Base-by-base conservation (phyloP, 768 basidiomycete genomes). In the Ramaria sp. region DNA sequence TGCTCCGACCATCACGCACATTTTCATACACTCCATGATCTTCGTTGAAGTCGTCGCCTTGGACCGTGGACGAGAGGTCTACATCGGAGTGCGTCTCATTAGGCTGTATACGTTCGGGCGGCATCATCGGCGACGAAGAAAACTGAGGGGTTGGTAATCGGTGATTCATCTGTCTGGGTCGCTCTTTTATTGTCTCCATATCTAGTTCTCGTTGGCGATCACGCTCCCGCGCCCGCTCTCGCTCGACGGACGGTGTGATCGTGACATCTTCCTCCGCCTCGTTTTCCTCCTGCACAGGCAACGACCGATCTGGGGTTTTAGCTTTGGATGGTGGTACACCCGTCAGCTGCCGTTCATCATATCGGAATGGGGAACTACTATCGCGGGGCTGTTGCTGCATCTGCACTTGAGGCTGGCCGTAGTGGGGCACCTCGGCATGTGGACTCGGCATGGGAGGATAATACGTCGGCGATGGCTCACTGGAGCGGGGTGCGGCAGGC, bases 201-300 rank as follows among this genome's bases (percentile, higher is more conserved):
- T 68, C 63, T 50, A 62, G 68, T 32, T 56, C 48, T 1, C 36
- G 28, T 20, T 51, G 20, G 7, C 45, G 18, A 16, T 42, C 56
- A 1, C 54, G 57, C 5, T 57, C 44, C 36, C 57, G 57, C 10
- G 25, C 37, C 8, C 52, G 52, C 44, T 54, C 52, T 7, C 43
- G 41, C 16, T 43, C 41, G 4, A 32, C 9, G 24, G 36, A 60
- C 55, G 12, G 67, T 60, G 32, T 61, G 37, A 3, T 66, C 22
- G 57, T 66, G 16, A 73, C 67, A 58, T 85, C 83, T 60, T 86
- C 85, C 61, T 86, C 84, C 27, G 75, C 74, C 57, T 86, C 52
- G 27, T 54, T 45, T 28, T 55, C 85, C 63, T 88, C 85, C 64
- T 88, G 85, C 2, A 87, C 76, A 18, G 85, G 85, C 24, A 88